Evolutionary conservation across 2,329 filamentous ascomycete genomes (phyloP).

Genomic region (Colletotrichum sp.): DNA sequence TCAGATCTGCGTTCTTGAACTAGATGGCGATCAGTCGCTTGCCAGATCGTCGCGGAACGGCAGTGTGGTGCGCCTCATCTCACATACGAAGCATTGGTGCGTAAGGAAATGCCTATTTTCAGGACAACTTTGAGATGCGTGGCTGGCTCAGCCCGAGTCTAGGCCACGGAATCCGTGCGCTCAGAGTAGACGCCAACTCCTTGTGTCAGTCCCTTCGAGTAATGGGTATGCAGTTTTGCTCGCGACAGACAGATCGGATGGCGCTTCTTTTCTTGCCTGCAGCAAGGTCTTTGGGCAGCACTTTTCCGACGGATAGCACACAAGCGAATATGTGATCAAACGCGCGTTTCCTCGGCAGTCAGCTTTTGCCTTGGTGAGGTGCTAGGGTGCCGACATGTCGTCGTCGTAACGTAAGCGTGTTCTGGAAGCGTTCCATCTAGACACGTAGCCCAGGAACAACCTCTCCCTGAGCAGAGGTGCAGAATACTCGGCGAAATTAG

Average conservation of each 20-base stretch:
- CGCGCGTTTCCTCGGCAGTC: neutral
- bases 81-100: neutral
- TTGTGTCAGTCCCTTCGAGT: neutral
- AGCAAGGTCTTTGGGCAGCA: neutral
- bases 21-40: neutral
- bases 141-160: neutral
- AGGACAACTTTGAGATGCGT: neutral
- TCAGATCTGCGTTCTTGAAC: neutral
- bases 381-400: neutral
- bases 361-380: neutral
- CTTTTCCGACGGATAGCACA: neutral
- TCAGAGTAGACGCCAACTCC: neutral
- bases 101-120: neutral
- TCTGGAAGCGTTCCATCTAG: neutral
- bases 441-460: neutral
- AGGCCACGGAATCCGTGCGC: neutral
- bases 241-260: neutral
- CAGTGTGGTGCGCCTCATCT: neutral
- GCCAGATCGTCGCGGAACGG: neutral
- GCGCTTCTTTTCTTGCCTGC: neutral
- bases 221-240: neutral
- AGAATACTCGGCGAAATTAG: neutral
- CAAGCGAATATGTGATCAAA: neutral
- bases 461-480: neutral
- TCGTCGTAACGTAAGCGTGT: neutral